Percentiles rank a stretch among this genome's conserved stretches.
phyloP scores from a whole-genome alignment of 2,329 filamentous ascomycete genomes.

The Ceratocystis ficicola region DNA sequence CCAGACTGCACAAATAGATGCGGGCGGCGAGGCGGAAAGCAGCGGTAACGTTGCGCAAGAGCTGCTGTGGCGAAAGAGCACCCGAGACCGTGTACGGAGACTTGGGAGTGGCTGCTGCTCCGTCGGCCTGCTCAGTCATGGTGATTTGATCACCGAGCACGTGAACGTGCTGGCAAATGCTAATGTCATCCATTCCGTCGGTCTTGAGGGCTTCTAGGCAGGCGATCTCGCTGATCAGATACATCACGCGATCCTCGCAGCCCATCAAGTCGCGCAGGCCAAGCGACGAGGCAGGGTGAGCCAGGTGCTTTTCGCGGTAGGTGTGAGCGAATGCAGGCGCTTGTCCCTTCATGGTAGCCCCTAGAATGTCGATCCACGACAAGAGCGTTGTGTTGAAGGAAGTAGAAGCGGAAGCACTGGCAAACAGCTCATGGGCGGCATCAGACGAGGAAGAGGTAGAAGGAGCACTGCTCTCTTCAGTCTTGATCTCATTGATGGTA shows the following conservation, averaged over 20 bases:
- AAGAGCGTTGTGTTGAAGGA: conserved; percentile 94
- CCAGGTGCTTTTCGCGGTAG: conserved; percentile 90
- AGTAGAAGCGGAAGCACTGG: conserved; percentile 37
- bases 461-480: conserved; percentile 22
- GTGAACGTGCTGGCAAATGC: conserved; percentile 77
- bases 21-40: conserved; percentile 86
- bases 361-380: conserved; percentile 94
- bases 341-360: conserved; percentile 78
- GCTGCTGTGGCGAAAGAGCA: conserved; percentile 65
- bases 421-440: background rate
- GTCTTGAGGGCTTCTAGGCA: conserved; percentile 83
- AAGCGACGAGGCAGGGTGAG: conserved; percentile 45
- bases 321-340: conserved; percentile 83
- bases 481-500: conserved; percentile 17
- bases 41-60: conserved; percentile 77
- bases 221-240: conserved; percentile 91
- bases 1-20: conserved; percentile 92
- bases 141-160: conserved; percentile 80
- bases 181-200: conserved; percentile 71
- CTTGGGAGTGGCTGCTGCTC: conserved; percentile 32
- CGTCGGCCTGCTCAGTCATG: conserved; percentile 57
- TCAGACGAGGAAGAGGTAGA: background rate
- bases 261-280: conserved; percentile 92
- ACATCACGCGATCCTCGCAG: conserved; percentile 95
- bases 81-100: conserved; percentile 51